Percentiles rank a stretch among this genome's conserved stretches.
Conservation (phyloP, 2,329 filamentous ascomycete genomes). For the Aureobasidium sp. region DNA sequence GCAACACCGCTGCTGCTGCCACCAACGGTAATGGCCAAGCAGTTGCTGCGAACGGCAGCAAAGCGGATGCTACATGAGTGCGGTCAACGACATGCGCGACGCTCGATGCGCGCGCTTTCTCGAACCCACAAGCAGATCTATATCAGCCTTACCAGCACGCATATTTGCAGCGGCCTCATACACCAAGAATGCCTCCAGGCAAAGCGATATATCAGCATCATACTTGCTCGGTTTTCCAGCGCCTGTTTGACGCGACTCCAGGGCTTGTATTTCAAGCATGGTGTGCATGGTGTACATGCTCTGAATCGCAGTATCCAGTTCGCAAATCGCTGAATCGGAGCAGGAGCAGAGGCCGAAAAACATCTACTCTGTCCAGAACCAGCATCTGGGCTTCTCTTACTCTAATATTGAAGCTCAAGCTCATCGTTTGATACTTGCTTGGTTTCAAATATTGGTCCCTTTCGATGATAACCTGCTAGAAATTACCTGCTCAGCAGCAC, state of each 20-base stretch:
- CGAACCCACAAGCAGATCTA: background rate
- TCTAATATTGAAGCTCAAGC: background rate
- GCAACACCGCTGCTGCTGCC: slow-evolving; percentile 16
- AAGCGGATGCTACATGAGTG: slow-evolving; percentile 11
- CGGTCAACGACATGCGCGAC: background rate
- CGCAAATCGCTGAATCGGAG: background rate
- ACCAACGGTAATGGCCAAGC: slow-evolving; percentile 1
- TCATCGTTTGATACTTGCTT: background rate
- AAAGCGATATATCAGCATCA: background rate
- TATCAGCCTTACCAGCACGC: background rate
- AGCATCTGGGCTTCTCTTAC: background rate
- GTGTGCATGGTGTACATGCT: background rate
- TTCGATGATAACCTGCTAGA: background rate
- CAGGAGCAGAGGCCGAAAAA: background rate
- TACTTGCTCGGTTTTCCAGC: background rate
- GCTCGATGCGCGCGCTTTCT: background rate
- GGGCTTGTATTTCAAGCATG: background rate
- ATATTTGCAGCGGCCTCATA: background rate
- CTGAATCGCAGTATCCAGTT: background rate
- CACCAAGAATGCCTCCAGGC: background rate
- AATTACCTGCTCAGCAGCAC: background rate
- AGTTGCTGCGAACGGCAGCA: background rate
- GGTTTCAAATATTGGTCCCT: background rate
- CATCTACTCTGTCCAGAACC: background rate
- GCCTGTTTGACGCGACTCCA: background rate